Base-by-base conservation (phyloP, 805 yeast species). In the Metschnikowia orientalis region DNA sequence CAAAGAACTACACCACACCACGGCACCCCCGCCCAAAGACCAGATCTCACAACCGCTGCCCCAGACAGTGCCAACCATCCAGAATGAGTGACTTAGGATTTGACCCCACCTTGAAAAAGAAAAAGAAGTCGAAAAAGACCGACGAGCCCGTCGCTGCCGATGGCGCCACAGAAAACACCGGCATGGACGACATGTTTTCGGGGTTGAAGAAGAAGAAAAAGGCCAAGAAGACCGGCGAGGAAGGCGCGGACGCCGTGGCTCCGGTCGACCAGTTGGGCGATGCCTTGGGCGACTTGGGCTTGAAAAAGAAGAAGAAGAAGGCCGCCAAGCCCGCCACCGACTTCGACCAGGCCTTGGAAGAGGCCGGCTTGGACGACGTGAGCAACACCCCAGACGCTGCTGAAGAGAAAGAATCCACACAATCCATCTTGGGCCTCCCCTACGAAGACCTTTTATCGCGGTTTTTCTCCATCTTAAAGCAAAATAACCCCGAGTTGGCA, bases 401-500 rank as follows among this genome's bases (percentile, higher is more conserved):
- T 27, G 44, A 42, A 20, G 22, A 18, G 14, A 26, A 18, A 18
- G 32, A 26, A 35, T 35, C 47, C 29, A 19, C 40, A 57, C 55
- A 65, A 31, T 65, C 68, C 49, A 43, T 37, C 27, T 71, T 69
- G 26, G 90, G 81, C 31, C 68, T 82, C 44, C 76, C 89, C 39
- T 92, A 92, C 63, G 78, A 77, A 39, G 74, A 73, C 29, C 75
- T 92, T 44, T 73, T 92, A 53, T 73, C 81, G 34, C 77, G 98
- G 59, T 92, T 92, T 59, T 92, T 89, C 70, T 63, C 67, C 34
- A 81, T 90, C 41, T 73, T 92, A 55, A 87, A 85, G 53, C 81
- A 86, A 44, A 90, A 90, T 67, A 92, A 92, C 69, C 99, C 99
- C 42, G 98, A 92, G 63, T 76, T 92, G 54, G 98, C 97, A 27